Evolutionary conservation across 768 basidiomycete genomes (phyloP).

Genomic region (Harrya chromipes): DNA sequence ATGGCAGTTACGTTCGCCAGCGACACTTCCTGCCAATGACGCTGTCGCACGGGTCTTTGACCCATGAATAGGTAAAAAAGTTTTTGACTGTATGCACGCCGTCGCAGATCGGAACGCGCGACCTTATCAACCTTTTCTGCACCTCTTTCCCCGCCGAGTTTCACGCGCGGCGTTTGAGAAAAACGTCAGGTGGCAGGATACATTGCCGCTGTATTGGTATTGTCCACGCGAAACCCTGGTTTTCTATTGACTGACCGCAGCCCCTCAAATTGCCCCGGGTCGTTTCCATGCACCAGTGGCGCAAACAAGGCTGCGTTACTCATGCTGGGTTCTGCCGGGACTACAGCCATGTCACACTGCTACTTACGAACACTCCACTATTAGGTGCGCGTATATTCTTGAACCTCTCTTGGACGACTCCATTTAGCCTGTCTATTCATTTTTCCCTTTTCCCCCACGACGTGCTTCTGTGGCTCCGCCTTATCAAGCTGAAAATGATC

Average conservation of each 20-base stretch:
- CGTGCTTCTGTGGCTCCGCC: slow-evolving; percentile 10
- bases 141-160: neutral
- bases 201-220: neutral
- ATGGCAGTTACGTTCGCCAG: too few relatives aligned
- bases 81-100: neutral
- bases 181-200: neutral
- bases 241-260: neutral
- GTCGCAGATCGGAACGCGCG: neutral
- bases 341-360: neutral
- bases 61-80: neutral
- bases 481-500: slow-evolving; percentile 1
- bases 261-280: neutral
- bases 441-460: slow-evolving; percentile 10
- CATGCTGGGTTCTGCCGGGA: neutral
- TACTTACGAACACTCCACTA: slow-evolving; percentile 6
- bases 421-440: neutral
- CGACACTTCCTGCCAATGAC: too few relatives aligned
- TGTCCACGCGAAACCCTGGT: slow-evolving; percentile 1
- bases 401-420: neutral
- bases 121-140: neutral
- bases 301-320: slow-evolving; percentile 16
- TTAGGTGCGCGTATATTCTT: neutral
- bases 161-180: slow-evolving; percentile 2
- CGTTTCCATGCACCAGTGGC: neutral
- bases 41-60: neutral